Percentiles rank a stretch among this genome's conserved stretches.
These are phyloP conservation scores for Neurospora sp. DNA, from an alignment of 2,329 filamentous ascomycete genomes.

Conservation along the genomic window DNA sequence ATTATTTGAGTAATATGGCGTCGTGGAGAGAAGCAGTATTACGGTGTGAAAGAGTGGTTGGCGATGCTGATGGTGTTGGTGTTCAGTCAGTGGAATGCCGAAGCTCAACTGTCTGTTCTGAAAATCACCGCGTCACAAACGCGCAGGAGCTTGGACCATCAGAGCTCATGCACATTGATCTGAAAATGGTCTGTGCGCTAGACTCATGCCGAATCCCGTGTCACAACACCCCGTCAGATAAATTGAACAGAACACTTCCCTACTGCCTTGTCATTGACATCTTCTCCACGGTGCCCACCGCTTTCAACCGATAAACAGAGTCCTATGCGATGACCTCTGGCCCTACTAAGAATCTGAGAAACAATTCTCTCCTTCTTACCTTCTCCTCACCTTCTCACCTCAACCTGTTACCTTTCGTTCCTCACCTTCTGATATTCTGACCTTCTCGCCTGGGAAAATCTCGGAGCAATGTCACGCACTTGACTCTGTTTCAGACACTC, in stretches of 20 bases:
- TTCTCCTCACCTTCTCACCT: too few species aligned
- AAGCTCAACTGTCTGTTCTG: slow-evolving; percentile 2
- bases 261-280: background rate
- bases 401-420: too few species aligned
- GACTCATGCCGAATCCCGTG: background rate
- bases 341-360: too few species aligned
- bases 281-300: background rate
- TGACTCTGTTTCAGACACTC: background rate
- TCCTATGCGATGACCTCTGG: background rate
- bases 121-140: slow-evolving; percentile 13
- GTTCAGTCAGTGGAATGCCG: background rate
- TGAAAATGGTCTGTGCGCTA: background rate
- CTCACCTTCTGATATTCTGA: too few species aligned
- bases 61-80: background rate
- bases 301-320: background rate
- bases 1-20: background rate
- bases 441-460: too few species aligned
- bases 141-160: slow-evolving; percentile 17
- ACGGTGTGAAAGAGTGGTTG: background rate
- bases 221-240: too few species aligned
- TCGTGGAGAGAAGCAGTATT: background rate
- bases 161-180: background rate
- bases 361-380: too few species aligned
- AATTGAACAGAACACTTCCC: too few species aligned
- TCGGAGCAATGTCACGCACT: background rate